Evolutionary conservation across 768 basidiomycete genomes (phyloP).

Genomic region (Rossbeevera mucosa): DNA sequence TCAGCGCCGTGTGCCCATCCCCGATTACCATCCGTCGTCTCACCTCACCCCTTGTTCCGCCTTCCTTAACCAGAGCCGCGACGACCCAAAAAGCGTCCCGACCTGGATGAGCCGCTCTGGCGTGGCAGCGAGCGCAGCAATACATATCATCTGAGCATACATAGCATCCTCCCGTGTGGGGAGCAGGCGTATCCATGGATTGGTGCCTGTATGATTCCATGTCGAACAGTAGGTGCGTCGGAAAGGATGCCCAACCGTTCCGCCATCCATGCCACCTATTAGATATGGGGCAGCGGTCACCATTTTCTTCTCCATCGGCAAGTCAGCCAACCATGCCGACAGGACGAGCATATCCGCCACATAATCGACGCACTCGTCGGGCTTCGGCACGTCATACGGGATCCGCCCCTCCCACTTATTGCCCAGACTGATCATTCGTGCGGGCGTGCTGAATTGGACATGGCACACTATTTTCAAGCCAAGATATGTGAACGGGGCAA

Average conservation of each 20-base stretch:
- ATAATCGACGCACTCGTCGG: conserved; percentile 59
- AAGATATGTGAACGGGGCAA: conserved; percentile 72
- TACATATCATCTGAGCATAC: conserved; percentile 3
- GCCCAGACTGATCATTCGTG: conserved; percentile 41
- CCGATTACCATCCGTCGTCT: conserved; percentile 55
- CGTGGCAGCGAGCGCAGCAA: conserved; percentile 9
- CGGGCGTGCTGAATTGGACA: conserved; percentile 48
- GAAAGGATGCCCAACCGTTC: conserved; percentile 23
- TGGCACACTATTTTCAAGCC: conserved; percentile 60
- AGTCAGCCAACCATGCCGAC: conserved; percentile 68
- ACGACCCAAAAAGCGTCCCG: conserved; percentile 75
- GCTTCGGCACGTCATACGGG: conserved; percentile 31
- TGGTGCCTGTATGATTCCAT: conserved; percentile 47
- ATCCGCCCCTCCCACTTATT: conserved; percentile 43
- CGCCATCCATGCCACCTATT: conserved; percentile 37
- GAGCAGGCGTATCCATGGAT: conserved; percentile 19
- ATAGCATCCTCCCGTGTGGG: conserved; percentile 8
- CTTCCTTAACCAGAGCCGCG: conserved; percentile 52
- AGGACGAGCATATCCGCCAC: conserved; percentile 57
- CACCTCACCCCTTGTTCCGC: conserved; percentile 40
- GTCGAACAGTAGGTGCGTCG: conserved; percentile 47
- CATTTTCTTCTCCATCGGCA: conserved; percentile 21
- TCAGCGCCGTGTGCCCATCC: conserved; percentile 48
- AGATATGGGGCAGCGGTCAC: conserved; percentile 36
- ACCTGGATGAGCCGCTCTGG: conserved; percentile 56